Conservation (phyloP, 2,329 filamentous ascomycete species). For the Cordyceps cicadae region DNA sequence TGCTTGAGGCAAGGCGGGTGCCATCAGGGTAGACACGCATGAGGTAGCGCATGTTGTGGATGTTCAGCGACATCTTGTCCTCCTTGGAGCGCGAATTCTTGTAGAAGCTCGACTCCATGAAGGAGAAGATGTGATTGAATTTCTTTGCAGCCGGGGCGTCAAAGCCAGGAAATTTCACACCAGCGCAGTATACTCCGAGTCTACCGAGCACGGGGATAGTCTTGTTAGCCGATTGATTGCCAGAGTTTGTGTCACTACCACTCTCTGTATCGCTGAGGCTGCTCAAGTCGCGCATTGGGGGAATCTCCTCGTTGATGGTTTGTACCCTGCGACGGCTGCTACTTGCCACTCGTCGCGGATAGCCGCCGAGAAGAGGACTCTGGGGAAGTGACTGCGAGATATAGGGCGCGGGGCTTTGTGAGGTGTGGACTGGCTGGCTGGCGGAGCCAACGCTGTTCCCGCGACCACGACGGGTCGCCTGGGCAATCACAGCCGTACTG, state of each 20-base stretch:
- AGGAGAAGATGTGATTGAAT: conserved; percentile 92
- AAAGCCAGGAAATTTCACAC: conserved; percentile 78
- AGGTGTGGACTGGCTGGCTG: conserved; percentile 34
- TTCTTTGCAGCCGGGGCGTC: conserved; percentile 68
- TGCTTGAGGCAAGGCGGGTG: conserved; percentile 75
- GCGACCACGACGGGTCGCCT: conserved; percentile 43
- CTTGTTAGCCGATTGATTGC: conserved; percentile 63
- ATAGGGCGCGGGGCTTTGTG: conserved; percentile 47
- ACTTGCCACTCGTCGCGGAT: conserved; percentile 37
- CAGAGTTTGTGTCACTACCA: conserved; percentile 48
- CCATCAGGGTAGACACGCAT: conserved; percentile 91
- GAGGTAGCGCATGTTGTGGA: conserved; percentile 84
- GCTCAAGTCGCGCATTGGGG: conserved; percentile 47
- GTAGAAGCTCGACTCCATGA: conserved; percentile 83
- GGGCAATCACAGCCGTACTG: conserved; percentile 26
- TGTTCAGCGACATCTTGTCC: conserved; percentile 68
- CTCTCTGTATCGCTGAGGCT: conserved; percentile 76
- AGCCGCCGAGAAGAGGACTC: conserved; percentile 46
- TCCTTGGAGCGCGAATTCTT: conserved; percentile 68
- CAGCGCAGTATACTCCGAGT: conserved; percentile 68
- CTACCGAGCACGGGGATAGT: conserved; percentile 77
- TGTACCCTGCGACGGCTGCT: conserved; percentile 41
- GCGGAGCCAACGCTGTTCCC: conserved; percentile 73
- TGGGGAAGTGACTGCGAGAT: conserved; percentile 44
- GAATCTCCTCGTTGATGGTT: conserved; percentile 50